phyloP scores from a whole-genome alignment of 441 rosid genomes.

The Adansonia rubrostipa region DNA sequence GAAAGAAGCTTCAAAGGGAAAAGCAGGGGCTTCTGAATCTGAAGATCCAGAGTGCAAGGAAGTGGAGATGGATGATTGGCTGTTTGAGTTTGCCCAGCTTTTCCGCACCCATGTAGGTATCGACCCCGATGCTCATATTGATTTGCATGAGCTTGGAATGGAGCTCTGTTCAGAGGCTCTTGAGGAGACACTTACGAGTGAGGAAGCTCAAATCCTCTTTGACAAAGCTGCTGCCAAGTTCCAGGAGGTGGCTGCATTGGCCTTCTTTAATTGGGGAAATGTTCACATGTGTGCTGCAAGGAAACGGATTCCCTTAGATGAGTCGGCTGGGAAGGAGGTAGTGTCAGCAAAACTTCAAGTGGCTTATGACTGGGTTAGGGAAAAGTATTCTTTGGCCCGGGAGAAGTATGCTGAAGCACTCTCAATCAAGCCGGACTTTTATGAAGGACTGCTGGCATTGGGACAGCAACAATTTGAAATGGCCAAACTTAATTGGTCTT shows the following conservation, averaged over 20 bases:
- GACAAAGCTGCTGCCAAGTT: conserved; percentile 89
- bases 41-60: conserved; percentile 82
- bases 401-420: conserved; percentile 82
- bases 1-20: conserved; percentile 55
- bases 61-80: conserved; percentile 96
- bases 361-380: conserved; percentile 89
- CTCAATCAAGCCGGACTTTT: conserved; percentile 81
- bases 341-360: conserved; percentile 70
- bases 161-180: conserved; percentile 96
- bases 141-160: conserved; percentile 94
- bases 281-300: conserved; percentile 98
- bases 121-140: conserved; percentile 93
- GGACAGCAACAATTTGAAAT: conserved; percentile 97
- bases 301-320: conserved; percentile 90
- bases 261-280: conserved; percentile 96
- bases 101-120: conserved; percentile 85
- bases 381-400: conserved; percentile 75
- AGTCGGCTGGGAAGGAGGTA: conserved; percentile 71
- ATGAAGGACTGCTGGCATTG: conserved; percentile 84
- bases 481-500: conserved; percentile 98
- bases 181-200: conserved; percentile 89
- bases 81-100: conserved; percentile 94
- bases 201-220: conserved; percentile 82
- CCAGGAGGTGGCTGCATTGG: conserved; percentile 96
- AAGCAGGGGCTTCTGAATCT: conserved; percentile 50